A percentile compares a stretch with the other conserved stretches of the same genome.
phyloP scores from a whole-genome alignment of 441 rosid species.

The Gossypium aridum region DNA sequence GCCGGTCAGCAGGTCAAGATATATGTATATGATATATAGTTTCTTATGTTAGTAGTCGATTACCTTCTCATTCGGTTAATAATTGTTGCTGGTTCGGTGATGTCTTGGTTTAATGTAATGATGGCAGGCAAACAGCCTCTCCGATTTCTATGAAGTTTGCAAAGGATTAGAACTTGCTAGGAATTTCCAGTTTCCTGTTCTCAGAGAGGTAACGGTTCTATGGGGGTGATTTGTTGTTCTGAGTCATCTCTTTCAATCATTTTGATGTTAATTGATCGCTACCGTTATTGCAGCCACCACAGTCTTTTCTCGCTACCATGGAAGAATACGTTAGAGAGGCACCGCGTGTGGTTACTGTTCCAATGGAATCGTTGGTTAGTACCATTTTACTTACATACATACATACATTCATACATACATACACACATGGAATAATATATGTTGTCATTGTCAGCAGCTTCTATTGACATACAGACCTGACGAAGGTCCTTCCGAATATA shows the following conservation, averaged over 20 bases:
- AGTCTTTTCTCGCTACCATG: constrained; percentile 89
- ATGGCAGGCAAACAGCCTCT: constrained; percentile 77
- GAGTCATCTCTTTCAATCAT: neutral
- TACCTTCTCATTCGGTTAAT: neutral
- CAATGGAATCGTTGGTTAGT: constrained; percentile 82
- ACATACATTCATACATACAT: neutral
- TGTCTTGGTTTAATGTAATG: neutral
- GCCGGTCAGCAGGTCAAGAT: constrained; percentile 89
- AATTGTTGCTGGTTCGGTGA: neutral
- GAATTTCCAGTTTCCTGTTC: constrained; percentile 88
- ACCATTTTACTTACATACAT: neutral
- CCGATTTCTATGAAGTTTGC: constrained; percentile 88
- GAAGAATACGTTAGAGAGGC: constrained; percentile 98
- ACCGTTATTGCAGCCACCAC: constrained; percentile 68
- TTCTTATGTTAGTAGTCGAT: neutral
- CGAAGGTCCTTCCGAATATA: constrained; percentile 57
- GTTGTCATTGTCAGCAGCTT: constrained; percentile 45
- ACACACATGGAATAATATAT: neutral
- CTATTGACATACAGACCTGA: constrained; percentile 83
- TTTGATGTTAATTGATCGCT: neutral
- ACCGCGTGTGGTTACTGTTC: constrained; percentile 73
- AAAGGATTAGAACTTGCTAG: constrained; percentile 98
- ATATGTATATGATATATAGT: neutral
- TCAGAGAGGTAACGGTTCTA: constrained; percentile 65
- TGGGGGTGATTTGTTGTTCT: constrained; percentile 9